Evolutionary conservation across 768 basidiomycete species (phyloP), one percentile per base, ranked within the genome.

Genomic region (Asterophora parasitica): DNA sequence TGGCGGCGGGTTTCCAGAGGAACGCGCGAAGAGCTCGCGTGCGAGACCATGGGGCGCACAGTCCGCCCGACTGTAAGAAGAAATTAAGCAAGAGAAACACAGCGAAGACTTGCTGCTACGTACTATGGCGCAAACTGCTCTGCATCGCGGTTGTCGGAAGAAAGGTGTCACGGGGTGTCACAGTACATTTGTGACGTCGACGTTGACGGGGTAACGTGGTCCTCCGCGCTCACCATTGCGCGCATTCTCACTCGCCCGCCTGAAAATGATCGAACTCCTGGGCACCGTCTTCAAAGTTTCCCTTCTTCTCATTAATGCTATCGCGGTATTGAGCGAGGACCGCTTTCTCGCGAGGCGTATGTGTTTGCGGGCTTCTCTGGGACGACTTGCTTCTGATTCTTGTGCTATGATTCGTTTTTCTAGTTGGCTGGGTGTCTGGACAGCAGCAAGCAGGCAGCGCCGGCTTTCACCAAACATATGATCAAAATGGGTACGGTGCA

Each of bases 321-420:
- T 98, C 65, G 95, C 95, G 7, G 85, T 99, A 49, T 76, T 99
- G 52, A 95, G 84, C 60, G 95, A 99, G 68, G 95, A 99, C 58
- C 81, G 95, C 6, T 99, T 99, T 68, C 83, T 99, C 46, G 87
- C 92, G 16, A 76, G 85, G 63, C 92, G 93, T 95, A 62, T 58
- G 87, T 77, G 48, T 33, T 41, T 7, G 48, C 48, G 20, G 46
- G 42, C 33, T 41, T 23, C 17, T 31, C 38, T 28, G 42, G n/a
- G n/a, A 33, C 26, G 15, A 43, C 31, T 23, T 30, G 30, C 32
- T 51, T 40, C 54, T 65, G 49, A 64, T 44, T 33, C 49, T 46
- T 23, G 23, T n/a, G 23, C 23, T 23, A 3, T n/a, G n/a, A n/a
- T 23, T 6, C 49, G 44, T 32, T 34, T 32, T 52, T 47, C 33